A percentile compares a stretch with the other conserved stretches of the same genome.
These are phyloP conservation scores for Tetrahymena malaccensis DNA, from an alignment of 73 alveolate genomes.

Conservation along the genomic window DNA sequence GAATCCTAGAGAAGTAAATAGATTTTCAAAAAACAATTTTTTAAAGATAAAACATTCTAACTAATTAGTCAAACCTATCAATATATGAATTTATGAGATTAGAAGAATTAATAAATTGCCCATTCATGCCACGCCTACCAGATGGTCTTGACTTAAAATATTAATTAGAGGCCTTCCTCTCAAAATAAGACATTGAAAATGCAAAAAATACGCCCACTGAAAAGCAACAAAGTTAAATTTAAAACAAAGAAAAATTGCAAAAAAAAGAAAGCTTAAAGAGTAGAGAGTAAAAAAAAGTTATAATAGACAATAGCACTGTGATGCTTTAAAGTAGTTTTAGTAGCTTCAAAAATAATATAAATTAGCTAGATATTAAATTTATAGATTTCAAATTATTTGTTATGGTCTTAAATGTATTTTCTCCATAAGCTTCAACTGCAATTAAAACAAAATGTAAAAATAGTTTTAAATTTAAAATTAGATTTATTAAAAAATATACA, in stretches of 20 bases:
- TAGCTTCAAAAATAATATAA: not conserved
- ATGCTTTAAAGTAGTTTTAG: not conserved
- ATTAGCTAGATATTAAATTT: not conserved
- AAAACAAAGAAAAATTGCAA: not conserved
- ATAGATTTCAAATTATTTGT: not conserved
- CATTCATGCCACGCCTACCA: not conserved
- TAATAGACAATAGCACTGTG: not conserved
- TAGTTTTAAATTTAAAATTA: not conserved
- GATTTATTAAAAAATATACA: too few relatives aligned
- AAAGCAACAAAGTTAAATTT: not conserved
- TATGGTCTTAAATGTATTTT: not conserved
- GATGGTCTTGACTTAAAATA: not conserved
- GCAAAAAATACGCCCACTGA: not conserved
- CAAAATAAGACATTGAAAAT: not conserved
- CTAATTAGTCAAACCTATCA: not conserved
- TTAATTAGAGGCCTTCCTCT: not conserved
- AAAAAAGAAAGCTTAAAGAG: not conserved
- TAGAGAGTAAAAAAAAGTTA: not conserved
- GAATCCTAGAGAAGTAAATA: not conserved
- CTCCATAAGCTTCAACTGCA: not conserved
- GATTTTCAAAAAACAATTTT: not conserved
- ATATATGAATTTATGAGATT: not conserved
- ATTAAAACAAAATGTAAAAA: not conserved
- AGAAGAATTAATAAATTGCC: not conserved
- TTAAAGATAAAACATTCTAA: not conserved